Evolutionary conservation across 345 rosid species (phyloP), one percentile per base, ranked within the genome.

Genomic region (Brassica carinata): DNA sequence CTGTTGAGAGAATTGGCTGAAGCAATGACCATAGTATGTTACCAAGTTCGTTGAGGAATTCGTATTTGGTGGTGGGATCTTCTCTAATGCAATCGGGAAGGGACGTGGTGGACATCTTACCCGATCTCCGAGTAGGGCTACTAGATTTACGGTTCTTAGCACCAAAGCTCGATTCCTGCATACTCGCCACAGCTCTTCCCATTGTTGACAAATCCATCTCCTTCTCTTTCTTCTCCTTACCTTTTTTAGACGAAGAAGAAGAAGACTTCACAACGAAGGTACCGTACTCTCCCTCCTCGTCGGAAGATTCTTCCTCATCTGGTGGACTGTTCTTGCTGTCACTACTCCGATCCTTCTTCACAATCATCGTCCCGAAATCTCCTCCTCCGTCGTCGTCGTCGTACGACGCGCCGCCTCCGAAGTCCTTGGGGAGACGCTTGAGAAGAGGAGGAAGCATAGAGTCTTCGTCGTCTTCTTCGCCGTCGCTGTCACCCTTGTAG

Each of bases 61-160:
- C 99, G 76, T 96, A 96, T 89, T 93, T 96, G 5, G 91, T 84
- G n/a, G 94, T 82, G 31, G 99, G 98, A 85, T 96, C 99, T 82
- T 96, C 97, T 77, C 86, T 90, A 77, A 96, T 85, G 79, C 91
- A 85, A 10, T 96, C 99, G 0, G 99, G 94, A 84, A 93, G 89
- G 8, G 98, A 96, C 61, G 96, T 96, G 3, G 90, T 80, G 1
- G 98, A 93, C 72, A 93, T 79, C 79, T 87, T 95, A 76, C 88
- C n/a, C n/a, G n/a, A n/a, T n/a, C n/a, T n/a, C n/a, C n/a, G n/a
- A n/a, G n/a, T n/a, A n/a, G n/a, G n/a, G n/a, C n/a, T n/a, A n/a
- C n/a, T n/a, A n/a, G 69, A 36, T 71, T 75, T 85, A 78, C 85
- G 83, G 81, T 74, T 87, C 58, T 51, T 5, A 75, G 89, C 96